Percentiles rank a stretch among this genome's conserved stretches.
phyloP scores from a whole-genome alignment of 768 basidiomycete species.

The Coprinopsis strossmayeri region DNA sequence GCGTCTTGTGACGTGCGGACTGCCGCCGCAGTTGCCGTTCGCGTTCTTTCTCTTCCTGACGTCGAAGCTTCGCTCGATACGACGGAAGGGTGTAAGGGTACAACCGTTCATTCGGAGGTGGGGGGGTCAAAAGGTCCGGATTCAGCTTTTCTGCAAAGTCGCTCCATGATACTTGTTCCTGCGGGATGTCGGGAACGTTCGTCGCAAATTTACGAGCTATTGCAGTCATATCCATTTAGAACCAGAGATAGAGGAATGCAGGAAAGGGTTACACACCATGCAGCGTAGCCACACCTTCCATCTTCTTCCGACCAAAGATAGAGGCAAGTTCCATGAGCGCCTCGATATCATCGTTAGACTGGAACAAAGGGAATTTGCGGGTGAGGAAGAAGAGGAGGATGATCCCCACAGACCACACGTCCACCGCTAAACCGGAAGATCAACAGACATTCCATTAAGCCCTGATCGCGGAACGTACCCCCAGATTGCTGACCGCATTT shows the following conservation, averaged over 20 bases:
- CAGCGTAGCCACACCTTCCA: constrained; percentile 81
- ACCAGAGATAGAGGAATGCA: no score
- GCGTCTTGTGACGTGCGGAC: constrained; percentile 20
- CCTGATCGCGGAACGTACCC: constrained; percentile 58
- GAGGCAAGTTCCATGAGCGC: constrained; percentile 92
- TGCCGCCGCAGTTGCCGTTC: background rate
- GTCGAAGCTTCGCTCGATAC: constrained; percentile 14
- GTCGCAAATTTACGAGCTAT: constrained; percentile 83
- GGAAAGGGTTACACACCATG: constrained; percentile 61
- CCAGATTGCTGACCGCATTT: constrained; percentile 93
- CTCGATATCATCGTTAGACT: constrained; percentile 90
- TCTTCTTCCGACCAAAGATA: constrained; percentile 74
- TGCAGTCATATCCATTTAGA: background rate
- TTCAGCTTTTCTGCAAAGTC: constrained; percentile 76
- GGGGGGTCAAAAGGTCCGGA: constrained; percentile 54
- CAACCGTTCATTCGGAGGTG: constrained; percentile 40
- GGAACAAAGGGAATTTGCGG: constrained; percentile 90
- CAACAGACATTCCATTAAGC: no score
- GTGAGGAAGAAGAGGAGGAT: constrained; percentile 91
- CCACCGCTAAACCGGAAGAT: constrained; percentile 76
- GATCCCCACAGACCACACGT: constrained; percentile 92
- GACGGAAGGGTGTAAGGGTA: constrained; percentile 44
- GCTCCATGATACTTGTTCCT: constrained; percentile 62
- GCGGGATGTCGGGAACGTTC: constrained; percentile 77
- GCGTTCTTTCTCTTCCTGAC: constrained; percentile 18